Evolutionary conservation across 2,329 filamentous ascomycete species (phyloP), one percentile per base, ranked within the genome.

Genomic region (Fusarium albosuccineum): DNA sequence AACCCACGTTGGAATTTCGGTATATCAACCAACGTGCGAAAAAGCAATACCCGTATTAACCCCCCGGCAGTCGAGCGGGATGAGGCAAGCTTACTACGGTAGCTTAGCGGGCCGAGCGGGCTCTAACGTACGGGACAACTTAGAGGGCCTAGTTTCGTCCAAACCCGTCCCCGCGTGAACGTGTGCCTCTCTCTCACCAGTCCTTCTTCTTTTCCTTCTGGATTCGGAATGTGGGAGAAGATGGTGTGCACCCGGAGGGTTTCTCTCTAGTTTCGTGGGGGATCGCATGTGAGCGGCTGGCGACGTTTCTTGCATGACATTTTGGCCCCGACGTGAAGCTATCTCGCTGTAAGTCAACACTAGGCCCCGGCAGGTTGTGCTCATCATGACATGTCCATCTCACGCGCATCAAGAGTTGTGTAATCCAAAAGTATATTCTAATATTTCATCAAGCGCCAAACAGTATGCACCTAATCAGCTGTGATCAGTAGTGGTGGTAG

Each of bases 391-490:
- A 46, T 54, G 17, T 14, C 16, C 3, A 5, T 40, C 11, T 30
- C 30, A 22, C 13, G 40, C 27, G 22, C 29, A 4, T 22, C 10
- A 6, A 49, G 11, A 5, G 16, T 29, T 11, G 9, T 30, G 36
- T 9, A 40, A 52, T 56, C 44, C 30, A 56, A 46, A 44, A 49
- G 39, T 34, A 52, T 64, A 33, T 59, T 64, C 54, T 66, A 64
- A 40, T 67, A 60, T 60, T 63, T 69, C 64, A 68, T 68, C 67
- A 54, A 64, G 57, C 69, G 69, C 69, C 69, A 62, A 68, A 70
- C 67, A 70, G 54, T 70, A 70, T 70, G 67, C 62, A 63, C 58
- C 57, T 68, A 62, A 49, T 66, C 37, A 49, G 61, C 55, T 68
- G 50, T 66, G 33, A 51, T 46, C 57, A 52, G 53, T 57, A 48